Percentiles rank a stretch among this genome's conserved stretches.
phyloP scores from a whole-genome alignment of 495 filamentous ascomycete species.

The Pyrenula aspistea region DNA sequence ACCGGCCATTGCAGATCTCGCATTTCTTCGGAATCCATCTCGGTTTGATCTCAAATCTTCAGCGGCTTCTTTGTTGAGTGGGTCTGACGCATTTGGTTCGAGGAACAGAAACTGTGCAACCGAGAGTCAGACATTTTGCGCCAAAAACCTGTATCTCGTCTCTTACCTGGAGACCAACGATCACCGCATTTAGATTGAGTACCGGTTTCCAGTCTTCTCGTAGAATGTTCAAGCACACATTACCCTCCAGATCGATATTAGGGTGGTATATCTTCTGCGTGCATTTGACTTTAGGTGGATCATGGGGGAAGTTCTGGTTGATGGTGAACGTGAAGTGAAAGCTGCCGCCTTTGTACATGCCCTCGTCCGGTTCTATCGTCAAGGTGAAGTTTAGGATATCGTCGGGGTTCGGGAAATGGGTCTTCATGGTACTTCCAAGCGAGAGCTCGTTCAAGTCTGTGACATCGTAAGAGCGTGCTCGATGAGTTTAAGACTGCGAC shows the following conservation, averaged over 20 bases:
- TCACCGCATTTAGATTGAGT: slow-evolving; percentile 89
- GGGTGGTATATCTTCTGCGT: slow-evolving; percentile 98
- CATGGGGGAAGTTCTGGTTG: slow-evolving; percentile 91
- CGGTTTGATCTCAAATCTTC: slow-evolving; percentile 76
- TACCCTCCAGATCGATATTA: slow-evolving; percentile 95
- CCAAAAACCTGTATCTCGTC: too few relatives aligned
- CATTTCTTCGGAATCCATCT: slow-evolving; percentile 85
- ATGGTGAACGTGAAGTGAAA: slow-evolving; percentile 90
- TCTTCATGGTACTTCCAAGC: slow-evolving; percentile 83
- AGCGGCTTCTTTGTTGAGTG: slow-evolving; percentile 95
- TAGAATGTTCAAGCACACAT: slow-evolving; percentile 94
- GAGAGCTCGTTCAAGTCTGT: slow-evolving; percentile 87
- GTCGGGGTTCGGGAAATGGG: slow-evolving; percentile 84
- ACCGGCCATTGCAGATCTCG: slow-evolving; percentile 69
- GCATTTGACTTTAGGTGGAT: slow-evolving; percentile 96
- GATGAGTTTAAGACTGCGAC: not conserved
- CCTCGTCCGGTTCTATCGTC: slow-evolving; percentile 91
- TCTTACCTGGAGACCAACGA: slow-evolving; percentile 79
- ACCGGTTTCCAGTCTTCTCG: slow-evolving; percentile 99
- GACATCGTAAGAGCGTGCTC: not conserved
- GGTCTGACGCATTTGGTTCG: slow-evolving; percentile 91
- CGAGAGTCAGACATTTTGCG: too few relatives aligned
- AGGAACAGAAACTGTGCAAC: slow-evolving; percentile 76
- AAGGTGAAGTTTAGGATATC: slow-evolving; percentile 94
- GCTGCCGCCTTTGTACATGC: slow-evolving; percentile 85